Conservation (phyloP, 345 rosid genomes). For the Hevea brasiliensis region DNA sequence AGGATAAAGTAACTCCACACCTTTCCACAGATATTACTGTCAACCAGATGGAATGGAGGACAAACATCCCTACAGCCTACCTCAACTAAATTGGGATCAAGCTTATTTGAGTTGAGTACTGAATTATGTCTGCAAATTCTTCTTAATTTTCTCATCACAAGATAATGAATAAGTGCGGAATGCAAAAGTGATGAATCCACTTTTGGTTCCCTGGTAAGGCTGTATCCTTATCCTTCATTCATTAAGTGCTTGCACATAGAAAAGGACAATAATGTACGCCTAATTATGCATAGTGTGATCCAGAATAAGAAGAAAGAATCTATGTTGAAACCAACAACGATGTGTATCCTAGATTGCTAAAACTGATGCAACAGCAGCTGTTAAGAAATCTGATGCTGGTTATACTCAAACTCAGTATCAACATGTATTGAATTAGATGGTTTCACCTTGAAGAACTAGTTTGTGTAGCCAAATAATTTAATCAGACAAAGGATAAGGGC, state of each 20-base stretch:
- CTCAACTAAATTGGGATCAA: background rate
- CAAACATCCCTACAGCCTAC: background rate
- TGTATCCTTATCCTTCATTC: too few relatives aligned
- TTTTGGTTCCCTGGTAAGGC: background rate
- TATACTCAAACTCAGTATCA: background rate
- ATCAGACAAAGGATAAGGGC: background rate
- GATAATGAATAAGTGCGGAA: background rate
- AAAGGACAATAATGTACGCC: background rate
- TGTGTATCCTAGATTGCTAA: background rate
- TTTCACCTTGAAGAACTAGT: background rate
- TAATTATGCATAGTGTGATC: background rate
- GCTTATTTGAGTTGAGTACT: background rate
- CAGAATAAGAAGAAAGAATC: background rate
- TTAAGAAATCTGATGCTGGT: background rate
- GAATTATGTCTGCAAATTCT: background rate
- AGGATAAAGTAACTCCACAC: background rate
- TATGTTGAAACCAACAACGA: background rate
- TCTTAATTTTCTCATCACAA: too few relatives aligned
- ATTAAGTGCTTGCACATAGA: background rate
- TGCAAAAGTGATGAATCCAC: background rate
- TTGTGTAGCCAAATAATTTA: background rate
- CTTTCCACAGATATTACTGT: background rate
- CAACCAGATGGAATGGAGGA: background rate
- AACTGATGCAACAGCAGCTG: background rate
- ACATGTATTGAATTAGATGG: background rate